A percentile compares a stretch with the other conserved stretches of the same genome.
Evolutionary conservation across 1,284 basidiomycete species (phyloP).

Genomic region (Cystobasidium pallidum): DNA sequence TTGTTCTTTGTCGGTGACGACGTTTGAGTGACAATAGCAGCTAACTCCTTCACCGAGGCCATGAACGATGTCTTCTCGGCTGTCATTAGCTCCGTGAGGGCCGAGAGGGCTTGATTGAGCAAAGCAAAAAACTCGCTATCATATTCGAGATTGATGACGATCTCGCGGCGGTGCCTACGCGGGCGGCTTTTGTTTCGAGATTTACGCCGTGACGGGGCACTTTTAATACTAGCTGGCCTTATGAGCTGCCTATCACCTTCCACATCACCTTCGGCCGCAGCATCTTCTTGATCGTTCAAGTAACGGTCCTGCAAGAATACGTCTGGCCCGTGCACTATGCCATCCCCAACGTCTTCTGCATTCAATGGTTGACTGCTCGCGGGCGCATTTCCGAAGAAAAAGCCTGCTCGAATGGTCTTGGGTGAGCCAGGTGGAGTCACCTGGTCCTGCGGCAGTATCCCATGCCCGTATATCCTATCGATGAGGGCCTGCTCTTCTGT

Average conservation of each 20-base stretch:
- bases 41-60: conserved; percentile 66
- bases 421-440: conserved; percentile 34
- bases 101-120: conserved; percentile 70
- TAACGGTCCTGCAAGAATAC: conserved; percentile 6
- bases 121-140: conserved; percentile 81
- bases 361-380: not conserved
- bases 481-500: conserved; percentile 14
- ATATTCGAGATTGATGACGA: conserved; percentile 78
- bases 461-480: conserved; percentile 27
- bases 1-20: conserved; percentile 61
- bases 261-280: conserved; percentile 18
- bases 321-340: conserved; percentile 24
- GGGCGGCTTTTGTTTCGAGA: conserved; percentile 5
- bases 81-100: conserved; percentile 69
- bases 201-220: not conserved
- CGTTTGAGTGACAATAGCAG: conserved; percentile 62
- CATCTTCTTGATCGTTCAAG: conserved; percentile 7
- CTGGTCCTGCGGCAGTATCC: conserved; percentile 6
- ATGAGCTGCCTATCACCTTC: conserved; percentile 16
- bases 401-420: not conserved
- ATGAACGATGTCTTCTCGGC: conserved; percentile 69
- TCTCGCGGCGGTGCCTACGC: conserved; percentile 58
- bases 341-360: conserved; percentile 10
- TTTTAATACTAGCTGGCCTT: conserved; percentile 21
- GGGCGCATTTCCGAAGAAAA: not conserved